Evolutionary conservation across 2,329 filamentous ascomycete genomes (phyloP), one percentile per base, ranked within the genome.

Genomic region (Didymellaceae sp.): DNA sequence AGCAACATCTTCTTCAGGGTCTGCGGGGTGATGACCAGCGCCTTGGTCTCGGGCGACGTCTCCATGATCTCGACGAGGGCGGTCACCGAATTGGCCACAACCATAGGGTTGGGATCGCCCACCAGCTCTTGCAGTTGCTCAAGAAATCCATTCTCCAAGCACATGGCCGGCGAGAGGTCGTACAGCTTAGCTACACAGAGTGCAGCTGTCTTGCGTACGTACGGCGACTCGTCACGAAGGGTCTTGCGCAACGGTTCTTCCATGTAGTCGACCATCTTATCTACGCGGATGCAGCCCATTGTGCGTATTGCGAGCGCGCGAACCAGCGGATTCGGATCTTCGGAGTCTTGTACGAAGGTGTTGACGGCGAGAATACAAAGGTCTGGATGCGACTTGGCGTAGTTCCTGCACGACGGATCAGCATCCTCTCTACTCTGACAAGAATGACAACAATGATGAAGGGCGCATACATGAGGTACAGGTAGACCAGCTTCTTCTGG

Each of bases 251-350:
- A 77, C 11, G 94, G 94, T 69, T 99, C 94, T 74, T 97, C 94
- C 93, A 99, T 97, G 74, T 99, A 99, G 72, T 99, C 94, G 59
- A 97, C 91, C 91, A 99, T 99, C 77, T 99, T 99, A 64, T 97
- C 94, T 47, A 99, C 94, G 48, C 94, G 82, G 66, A 99, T 97
- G 70, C 94, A 97, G 31, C 94, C 94, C 94, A 99, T 99, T 25
- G 94, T 99, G 65, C 94, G 85, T 73, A 99, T 96, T 46, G 94
- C 94, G 42, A 99, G 82, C 41, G 94, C 94, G 80, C 94, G 83
- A 67, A 99, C 91, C 18, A 99, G 83, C 11, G 94, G 94, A 70
- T 99, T 99, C 33, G 94, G 94, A 68, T 99, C 94, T 83, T 99
- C 94, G 13, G 94, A 94, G 74, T 99, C 94, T 82, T 99, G 94